Evolutionary conservation across 805 yeast species (phyloP).

Genomic region (Diddensiella santjacobensis): DNA sequence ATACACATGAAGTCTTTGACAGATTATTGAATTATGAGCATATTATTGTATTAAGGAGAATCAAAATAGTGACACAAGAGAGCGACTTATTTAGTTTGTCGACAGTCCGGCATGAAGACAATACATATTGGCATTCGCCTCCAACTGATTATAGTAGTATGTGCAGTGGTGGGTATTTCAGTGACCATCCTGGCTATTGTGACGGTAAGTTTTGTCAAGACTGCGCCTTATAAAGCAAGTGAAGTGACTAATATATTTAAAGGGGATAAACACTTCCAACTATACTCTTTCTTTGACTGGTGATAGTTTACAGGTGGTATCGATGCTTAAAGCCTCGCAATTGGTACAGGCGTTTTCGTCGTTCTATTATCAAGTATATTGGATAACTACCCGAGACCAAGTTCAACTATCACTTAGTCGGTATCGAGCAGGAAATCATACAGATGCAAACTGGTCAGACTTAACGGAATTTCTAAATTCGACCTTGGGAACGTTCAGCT

Average conservation of each 20-base stretch:
- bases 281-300: slow-evolving; percentile 60
- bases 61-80: no score
- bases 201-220: slow-evolving; percentile 33
- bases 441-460: slow-evolving; percentile 45
- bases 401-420: slow-evolving; percentile 57
- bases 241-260: neutral
- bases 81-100: no score
- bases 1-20: no score
- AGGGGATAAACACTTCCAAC: slow-evolving; percentile 39
- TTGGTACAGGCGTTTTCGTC: slow-evolving; percentile 62
- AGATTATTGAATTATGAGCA: no score
- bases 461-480: slow-evolving; percentile 51
- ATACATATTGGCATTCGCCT: slow-evolving; percentile 58
- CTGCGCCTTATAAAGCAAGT: neutral
- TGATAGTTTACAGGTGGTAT: slow-evolving; percentile 70
- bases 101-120: slow-evolving; percentile 9
- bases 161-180: slow-evolving; percentile 63
- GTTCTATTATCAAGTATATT: slow-evolving; percentile 63
- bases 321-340: slow-evolving; percentile 78
- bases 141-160: slow-evolving; percentile 66
- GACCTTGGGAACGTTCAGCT: slow-evolving; percentile 58
- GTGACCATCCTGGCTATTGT: slow-evolving; percentile 67
- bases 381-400: slow-evolving; percentile 58
- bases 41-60: no score
- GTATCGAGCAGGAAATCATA: slow-evolving; percentile 69